A percentile compares a stretch with the other conserved stretches of the same genome.
Evolutionary conservation across 257 asterid species (phyloP).

Genomic region (Leonotis leonurus): DNA sequence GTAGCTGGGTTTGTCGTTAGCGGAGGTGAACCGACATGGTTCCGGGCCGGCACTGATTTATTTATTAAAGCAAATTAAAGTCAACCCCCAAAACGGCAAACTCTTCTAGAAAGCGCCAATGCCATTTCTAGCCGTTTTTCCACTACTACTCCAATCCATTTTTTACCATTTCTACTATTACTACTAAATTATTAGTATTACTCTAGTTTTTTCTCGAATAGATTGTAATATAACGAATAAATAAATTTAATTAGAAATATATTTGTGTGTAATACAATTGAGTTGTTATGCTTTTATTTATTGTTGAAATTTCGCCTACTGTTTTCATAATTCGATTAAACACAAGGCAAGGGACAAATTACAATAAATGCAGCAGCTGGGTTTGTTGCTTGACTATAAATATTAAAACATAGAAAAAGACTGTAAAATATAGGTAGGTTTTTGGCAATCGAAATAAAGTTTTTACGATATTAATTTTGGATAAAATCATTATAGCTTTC

Average conservation of each 20-base stretch:
- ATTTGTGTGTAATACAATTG: neutral
- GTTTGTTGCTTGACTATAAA: neutral
- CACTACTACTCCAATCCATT: neutral
- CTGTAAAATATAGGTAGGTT: neutral
- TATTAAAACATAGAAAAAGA: neutral
- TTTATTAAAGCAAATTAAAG: neutral
- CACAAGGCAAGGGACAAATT: neutral
- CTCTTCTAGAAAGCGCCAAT: neutral
- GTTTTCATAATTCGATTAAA: neutral
- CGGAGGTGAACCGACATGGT: neutral
- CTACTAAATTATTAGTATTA: no score
- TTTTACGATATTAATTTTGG: neutral
- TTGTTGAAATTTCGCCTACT: neutral
- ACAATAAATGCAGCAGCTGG: neutral
- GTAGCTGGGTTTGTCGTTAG: slow-evolving; percentile 10
- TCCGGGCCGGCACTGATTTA: slow-evolving; percentile 14
- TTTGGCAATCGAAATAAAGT: neutral
- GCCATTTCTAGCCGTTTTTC: slow-evolving; percentile 8
- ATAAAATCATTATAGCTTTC: neutral
- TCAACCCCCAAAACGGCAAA: slow-evolving; percentile 25
- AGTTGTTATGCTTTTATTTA: neutral
- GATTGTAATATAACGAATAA: no score
- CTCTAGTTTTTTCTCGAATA: no score
- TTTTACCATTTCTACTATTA: no score
- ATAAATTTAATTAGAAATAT: no score